These are phyloP conservation scores for Fusarium chuoi DNA, from an alignment of 2,329 filamentous ascomycete species.

Conservation along the genomic window DNA sequence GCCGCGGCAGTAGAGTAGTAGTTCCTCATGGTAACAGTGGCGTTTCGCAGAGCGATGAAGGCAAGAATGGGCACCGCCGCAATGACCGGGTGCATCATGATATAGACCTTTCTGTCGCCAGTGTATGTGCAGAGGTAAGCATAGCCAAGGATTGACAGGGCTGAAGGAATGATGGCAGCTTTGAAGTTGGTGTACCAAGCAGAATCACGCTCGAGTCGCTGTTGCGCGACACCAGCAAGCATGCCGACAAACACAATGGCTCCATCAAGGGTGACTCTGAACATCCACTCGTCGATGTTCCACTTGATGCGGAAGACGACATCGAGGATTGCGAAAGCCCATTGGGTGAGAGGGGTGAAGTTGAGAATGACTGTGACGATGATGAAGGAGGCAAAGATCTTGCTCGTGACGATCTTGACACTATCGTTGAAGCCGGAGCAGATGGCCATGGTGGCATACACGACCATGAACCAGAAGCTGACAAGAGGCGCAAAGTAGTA, in stretches of 20 bases:
- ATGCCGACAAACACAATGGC: constrained; percentile 68
- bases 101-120: constrained; percentile 50
- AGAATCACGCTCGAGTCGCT: constrained; percentile 29
- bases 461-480: constrained; percentile 70
- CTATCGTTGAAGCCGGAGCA: constrained; percentile 55
- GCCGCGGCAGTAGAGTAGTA: constrained; percentile 55
- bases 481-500: constrained; percentile 70
- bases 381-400: constrained; percentile 57
- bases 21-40: constrained; percentile 28
- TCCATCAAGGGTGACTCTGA: constrained; percentile 62
- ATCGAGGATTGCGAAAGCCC: constrained; percentile 46
- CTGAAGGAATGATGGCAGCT: constrained; percentile 29
- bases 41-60: constrained; percentile 63
- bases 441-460: constrained; percentile 63
- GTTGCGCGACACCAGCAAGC: constrained; percentile 49
- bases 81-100: constrained; percentile 62
- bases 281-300: constrained; percentile 60
- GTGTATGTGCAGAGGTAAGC: constrained; percentile 11
- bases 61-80: constrained; percentile 64
- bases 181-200: constrained; percentile 36
- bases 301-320: constrained; percentile 60
- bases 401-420: constrained; percentile 55
- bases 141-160: constrained; percentile 48
- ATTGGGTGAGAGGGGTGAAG: constrained; percentile 27
- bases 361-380: constrained; percentile 46